Percentiles rank a stretch among this genome's conserved stretches.
Conservation (phyloP, 768 basidiomycete species). For the Atractiella rhizophila region DNA sequence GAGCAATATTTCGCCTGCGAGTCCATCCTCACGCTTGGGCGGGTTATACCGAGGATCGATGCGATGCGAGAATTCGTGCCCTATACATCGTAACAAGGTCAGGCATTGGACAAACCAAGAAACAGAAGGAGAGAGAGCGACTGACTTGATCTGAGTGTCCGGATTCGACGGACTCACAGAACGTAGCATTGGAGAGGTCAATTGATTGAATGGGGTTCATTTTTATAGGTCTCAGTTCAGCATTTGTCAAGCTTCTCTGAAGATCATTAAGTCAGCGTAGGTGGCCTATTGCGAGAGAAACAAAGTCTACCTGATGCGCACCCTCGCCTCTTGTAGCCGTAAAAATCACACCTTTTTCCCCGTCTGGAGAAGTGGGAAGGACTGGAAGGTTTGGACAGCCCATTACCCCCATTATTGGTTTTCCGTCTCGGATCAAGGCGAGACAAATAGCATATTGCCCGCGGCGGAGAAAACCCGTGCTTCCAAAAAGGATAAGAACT, state of each 20-base stretch:
- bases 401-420: constrained; percentile 58
- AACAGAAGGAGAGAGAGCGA: too few relatives aligned
- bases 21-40: constrained; percentile 59
- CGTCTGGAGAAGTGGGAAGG: constrained; percentile 30
- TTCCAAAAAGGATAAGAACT: too few relatives aligned
- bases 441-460: constrained; percentile 85
- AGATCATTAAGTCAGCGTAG: neutral
- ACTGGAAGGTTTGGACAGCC: constrained; percentile 77
- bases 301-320: constrained; percentile 42
- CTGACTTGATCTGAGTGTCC: constrained; percentile 77
- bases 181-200: constrained; percentile 31
- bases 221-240: constrained; percentile 30
- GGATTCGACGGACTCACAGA: constrained; percentile 79
- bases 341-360: constrained; percentile 53
- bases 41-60: constrained; percentile 36
- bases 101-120: too few relatives aligned
- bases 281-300: neutral
- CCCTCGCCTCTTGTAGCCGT: constrained; percentile 69
- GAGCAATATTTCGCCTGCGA: constrained; percentile 86
- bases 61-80: constrained; percentile 48
- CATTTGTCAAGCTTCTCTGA: constrained; percentile 15
- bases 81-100: too few relatives aligned
- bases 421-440: constrained; percentile 49
- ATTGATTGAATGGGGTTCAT: constrained; percentile 25
- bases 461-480: constrained; percentile 69